phyloP scores from a whole-genome alignment of 2,329 filamentous ascomycete genomes.

The Parascedosporium putredinis region DNA sequence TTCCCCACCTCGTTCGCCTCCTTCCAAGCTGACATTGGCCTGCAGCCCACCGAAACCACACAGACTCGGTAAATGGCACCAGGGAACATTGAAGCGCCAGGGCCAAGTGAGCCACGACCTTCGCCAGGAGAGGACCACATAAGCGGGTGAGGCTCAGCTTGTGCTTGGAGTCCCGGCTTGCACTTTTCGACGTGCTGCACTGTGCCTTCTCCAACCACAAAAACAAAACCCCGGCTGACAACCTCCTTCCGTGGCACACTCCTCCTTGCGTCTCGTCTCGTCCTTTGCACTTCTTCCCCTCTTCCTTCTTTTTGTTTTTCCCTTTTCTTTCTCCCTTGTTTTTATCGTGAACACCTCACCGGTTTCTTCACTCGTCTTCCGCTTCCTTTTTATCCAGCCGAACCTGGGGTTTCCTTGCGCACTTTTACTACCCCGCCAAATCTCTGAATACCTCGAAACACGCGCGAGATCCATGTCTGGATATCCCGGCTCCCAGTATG shows the following conservation, averaged over 20 bases:
- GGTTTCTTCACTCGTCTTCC: neutral
- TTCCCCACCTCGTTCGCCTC: neutral
- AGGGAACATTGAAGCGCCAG: neutral
- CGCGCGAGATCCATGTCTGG: constrained; percentile 6
- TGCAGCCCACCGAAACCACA: neutral
- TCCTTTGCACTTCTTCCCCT: neutral
- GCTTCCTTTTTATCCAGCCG: neutral
- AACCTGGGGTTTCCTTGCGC: too few species aligned
- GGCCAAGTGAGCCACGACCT: neutral
- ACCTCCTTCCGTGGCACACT: neutral
- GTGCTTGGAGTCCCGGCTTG: neutral
- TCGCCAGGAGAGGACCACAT: neutral
- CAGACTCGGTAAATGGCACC: neutral
- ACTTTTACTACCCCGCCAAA: neutral
- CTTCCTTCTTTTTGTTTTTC: neutral
- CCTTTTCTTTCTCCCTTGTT: neutral
- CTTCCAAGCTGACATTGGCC: neutral
- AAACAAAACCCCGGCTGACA: neutral
- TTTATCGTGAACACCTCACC: neutral
- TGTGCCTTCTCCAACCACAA: neutral
- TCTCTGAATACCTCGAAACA: neutral
- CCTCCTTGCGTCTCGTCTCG: neutral
- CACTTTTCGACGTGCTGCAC: too few species aligned
- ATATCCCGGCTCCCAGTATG: constrained; percentile 5
- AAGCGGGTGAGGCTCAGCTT: constrained; percentile 3